Evolutionary conservation across 1,284 basidiomycete genomes (phyloP).

Genomic region (Melampsora americana): DNA sequence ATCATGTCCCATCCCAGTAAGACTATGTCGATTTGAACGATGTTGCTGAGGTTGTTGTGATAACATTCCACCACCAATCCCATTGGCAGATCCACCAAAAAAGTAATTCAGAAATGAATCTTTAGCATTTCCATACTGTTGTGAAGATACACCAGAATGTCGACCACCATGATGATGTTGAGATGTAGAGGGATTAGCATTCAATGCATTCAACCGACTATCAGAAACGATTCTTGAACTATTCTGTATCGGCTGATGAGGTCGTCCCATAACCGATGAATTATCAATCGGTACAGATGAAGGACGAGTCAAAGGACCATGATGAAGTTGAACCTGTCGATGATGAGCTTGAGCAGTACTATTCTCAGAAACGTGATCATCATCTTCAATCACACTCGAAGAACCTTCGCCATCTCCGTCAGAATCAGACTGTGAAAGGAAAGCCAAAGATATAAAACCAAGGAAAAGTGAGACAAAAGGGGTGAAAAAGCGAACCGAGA

Average conservation of each 20-base stretch:
- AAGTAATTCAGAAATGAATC: slow-evolving; percentile 94
- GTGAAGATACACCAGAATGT: slow-evolving; percentile 53
- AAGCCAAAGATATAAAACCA: neutral
- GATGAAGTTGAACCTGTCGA: slow-evolving; percentile 12
- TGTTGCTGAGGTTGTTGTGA: slow-evolving; percentile 25
- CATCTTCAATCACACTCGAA: slow-evolving; percentile 40
- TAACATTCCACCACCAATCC: slow-evolving; percentile 24
- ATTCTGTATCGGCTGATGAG: slow-evolving; percentile 51
- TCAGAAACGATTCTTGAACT: slow-evolving; percentile 47
- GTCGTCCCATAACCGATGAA: slow-evolving; percentile 49
- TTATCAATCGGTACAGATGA: slow-evolving; percentile 38
- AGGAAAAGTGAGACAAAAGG: slow-evolving; percentile 12
- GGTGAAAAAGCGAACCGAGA: slow-evolving; percentile 33
- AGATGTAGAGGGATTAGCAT: slow-evolving; percentile 23
- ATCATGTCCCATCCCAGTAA: slow-evolving; percentile 1
- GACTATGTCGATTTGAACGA: neutral
- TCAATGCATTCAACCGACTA: slow-evolving; percentile 49
- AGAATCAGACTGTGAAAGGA: slow-evolving; percentile 36
- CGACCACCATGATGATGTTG: slow-evolving; percentile 56
- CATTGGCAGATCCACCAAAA: slow-evolving; percentile 63
- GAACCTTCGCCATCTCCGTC: slow-evolving; percentile 41
- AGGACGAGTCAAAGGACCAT: slow-evolving; percentile 31
- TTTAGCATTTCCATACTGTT: slow-evolving; percentile 58
- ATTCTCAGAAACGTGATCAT: slow-evolving; percentile 21
- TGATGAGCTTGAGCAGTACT: slow-evolving; percentile 14